Evolutionary conservation across 257 asterid species (phyloP).

Genomic region (Solanum okadae): DNA sequence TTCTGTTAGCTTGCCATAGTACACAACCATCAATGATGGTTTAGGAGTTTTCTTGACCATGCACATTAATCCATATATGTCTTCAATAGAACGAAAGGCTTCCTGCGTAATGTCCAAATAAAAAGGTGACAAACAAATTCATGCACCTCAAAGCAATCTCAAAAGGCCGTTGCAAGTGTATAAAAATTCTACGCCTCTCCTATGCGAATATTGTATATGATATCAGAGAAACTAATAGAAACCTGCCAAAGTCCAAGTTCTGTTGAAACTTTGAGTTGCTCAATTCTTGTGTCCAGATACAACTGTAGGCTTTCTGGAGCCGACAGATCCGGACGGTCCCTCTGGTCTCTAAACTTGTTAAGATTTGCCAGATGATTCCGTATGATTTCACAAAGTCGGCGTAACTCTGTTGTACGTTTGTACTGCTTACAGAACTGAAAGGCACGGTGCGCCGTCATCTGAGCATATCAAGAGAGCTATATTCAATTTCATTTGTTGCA

Average conservation of each 20-base stretch:
- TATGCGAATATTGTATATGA: background rate
- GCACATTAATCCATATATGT: slow-evolving; percentile 34
- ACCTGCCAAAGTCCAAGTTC: slow-evolving; percentile 41
- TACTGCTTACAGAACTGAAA: slow-evolving; percentile 34
- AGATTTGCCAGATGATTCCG: slow-evolving; percentile 36
- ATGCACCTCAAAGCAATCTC: background rate
- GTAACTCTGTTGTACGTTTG: slow-evolving; percentile 33
- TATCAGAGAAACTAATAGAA: background rate
- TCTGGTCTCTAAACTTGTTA: slow-evolving; percentile 36
- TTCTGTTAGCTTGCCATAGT: slow-evolving; percentile 28
- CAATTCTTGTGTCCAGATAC: slow-evolving; percentile 36
- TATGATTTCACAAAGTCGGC: slow-evolving; percentile 29
- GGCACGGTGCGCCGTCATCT: slow-evolving; percentile 41
- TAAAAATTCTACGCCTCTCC: background rate
- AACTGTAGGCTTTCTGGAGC: slow-evolving; percentile 34
- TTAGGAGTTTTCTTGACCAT: slow-evolving; percentile 28
- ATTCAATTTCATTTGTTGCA: background rate
- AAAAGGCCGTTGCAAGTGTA: background rate
- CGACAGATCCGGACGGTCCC: slow-evolving; percentile 35
- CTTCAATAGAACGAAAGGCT: slow-evolving; percentile 34
- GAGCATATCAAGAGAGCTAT: background rate
- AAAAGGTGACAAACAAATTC: background rate
- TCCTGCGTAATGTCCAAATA: slow-evolving; percentile 11
- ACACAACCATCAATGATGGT: slow-evolving; percentile 24
- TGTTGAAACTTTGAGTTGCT: slow-evolving; percentile 30